Percentiles rank a stretch among this genome's conserved stretches.
Conservation (phyloP, 2,329 filamentous ascomycete species). For the Akanthomyces muscarius region DNA sequence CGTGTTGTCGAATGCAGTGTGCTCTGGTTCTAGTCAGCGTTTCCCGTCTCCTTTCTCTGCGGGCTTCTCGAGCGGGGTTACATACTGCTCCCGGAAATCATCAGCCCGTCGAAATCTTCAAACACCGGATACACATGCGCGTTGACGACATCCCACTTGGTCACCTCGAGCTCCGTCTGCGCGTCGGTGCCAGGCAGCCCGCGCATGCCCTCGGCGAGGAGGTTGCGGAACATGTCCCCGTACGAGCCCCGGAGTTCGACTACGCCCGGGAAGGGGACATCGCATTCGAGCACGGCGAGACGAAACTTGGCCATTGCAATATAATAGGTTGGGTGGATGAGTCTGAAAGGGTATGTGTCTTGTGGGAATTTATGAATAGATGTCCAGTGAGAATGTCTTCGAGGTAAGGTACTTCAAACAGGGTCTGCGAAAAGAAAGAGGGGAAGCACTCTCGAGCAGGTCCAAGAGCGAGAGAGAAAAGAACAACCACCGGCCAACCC, state of each 20-base stretch:
- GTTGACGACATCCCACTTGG: conserved; percentile 30
- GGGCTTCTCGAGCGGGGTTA: neutral
- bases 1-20: conserved; percentile 41
- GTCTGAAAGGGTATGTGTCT: neutral
- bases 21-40: conserved; percentile 23
- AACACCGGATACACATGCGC: conserved; percentile 26
- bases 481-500: neutral
- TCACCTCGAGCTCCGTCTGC: conserved; percentile 24
- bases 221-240: conserved; percentile 29
- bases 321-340: neutral
- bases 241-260: conserved; percentile 27
- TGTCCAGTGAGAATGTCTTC: neutral
- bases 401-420: neutral
- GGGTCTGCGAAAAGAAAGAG: neutral
- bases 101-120: conserved; percentile 28
- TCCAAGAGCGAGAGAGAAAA: neutral
- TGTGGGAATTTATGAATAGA: neutral
- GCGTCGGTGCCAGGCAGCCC: conserved; percentile 21
- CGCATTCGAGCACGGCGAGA: conserved; percentile 29
- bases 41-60: too few relatives aligned
- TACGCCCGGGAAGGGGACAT: conserved; percentile 29
- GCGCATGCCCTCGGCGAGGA: conserved; percentile 26
- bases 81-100: conserved; percentile 33
- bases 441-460: neutral
- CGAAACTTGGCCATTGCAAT: conserved; percentile 21